These are phyloP conservation scores for Retiboletus flavoniger DNA, from an alignment of 1,284 basidiomycete genomes.

Conservation along the genomic window DNA sequence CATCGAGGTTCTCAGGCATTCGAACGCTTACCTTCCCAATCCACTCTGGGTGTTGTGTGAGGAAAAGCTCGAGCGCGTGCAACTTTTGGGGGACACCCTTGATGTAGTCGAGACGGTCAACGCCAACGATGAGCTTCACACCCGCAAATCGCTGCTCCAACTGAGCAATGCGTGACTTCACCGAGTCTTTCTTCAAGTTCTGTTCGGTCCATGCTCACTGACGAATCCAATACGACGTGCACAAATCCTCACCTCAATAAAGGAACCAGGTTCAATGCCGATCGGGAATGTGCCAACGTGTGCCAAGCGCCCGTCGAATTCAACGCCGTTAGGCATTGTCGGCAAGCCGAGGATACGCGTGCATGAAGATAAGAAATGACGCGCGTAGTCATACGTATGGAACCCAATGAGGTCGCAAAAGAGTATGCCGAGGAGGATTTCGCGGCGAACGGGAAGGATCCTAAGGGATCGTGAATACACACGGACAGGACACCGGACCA, in stretches of 20 bases:
- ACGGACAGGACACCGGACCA: conserved; percentile 13
- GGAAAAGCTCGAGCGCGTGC: conserved; percentile 94
- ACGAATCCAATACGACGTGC: neutral
- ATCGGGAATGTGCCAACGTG: conserved; percentile 99
- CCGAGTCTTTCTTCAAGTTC: conserved; percentile 77
- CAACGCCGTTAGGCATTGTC: conserved; percentile 97
- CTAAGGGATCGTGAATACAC: conserved; percentile 41
- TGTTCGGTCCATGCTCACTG: conserved; percentile 32
- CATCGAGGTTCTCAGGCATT: neutral
- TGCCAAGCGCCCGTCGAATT: conserved; percentile 91
- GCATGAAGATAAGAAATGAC: conserved; percentile 98
- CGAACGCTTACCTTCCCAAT: conserved; percentile 77
- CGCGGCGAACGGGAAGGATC: conserved; percentile 93
- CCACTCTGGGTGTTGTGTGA: conserved; percentile 98
- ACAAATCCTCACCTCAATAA: conserved; percentile 65
- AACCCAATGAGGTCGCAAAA: conserved; percentile 98
- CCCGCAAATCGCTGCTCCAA: conserved; percentile 90
- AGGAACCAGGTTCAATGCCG: conserved; percentile 93
- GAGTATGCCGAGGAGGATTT: conserved; percentile 93
- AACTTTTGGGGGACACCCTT: conserved; percentile 99
- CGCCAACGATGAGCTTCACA: conserved; percentile 97
- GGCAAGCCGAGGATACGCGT: conserved; percentile 95
- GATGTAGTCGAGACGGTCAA: conserved; percentile 98
- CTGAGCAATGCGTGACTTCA: conserved; percentile 76
- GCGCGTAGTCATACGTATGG: conserved; percentile 99